Evolutionary conservation across 495 filamentous ascomycete genomes (phyloP).

Genomic region (Pyrenula massariospora): DNA sequence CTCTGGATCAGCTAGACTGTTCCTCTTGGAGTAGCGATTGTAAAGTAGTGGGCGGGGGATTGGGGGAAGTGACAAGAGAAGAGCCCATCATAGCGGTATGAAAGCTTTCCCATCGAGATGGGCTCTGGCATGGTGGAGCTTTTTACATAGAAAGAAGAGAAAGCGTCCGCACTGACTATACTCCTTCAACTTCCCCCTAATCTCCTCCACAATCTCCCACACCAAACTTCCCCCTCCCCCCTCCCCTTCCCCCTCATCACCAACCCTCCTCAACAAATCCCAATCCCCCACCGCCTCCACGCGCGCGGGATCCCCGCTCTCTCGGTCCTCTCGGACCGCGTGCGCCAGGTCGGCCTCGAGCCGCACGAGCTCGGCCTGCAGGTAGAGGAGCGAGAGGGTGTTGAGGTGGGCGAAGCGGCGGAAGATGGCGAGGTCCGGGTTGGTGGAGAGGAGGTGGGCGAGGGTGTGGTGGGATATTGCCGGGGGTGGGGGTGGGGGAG

Average conservation of each 20-base stretch:
- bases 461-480: neutral
- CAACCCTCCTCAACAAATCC: neutral
- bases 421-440: constrained; percentile 12
- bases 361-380: constrained; percentile 19
- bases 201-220: neutral
- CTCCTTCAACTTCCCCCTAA: neutral
- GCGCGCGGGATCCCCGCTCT: neutral
- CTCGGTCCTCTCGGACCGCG: constrained; percentile 3
- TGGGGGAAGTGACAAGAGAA: no score
- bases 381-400: constrained; percentile 19
- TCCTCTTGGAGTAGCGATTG: neutral
- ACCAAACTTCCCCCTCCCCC: neutral
- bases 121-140: no score
- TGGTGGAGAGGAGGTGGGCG: constrained; percentile 1
- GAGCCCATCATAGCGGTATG: no score
- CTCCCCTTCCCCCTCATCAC: neutral
- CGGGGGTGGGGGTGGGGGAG: constrained; percentile 1
- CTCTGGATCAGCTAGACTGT: neutral
- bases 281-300: neutral
- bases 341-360: constrained; percentile 14
- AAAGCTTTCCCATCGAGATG: no score
- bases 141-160: no score
- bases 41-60: no score
- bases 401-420: constrained; percentile 19
- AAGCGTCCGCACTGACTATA: neutral